Percentiles rank a stretch among this genome's conserved stretches.
These are phyloP conservation scores for Metschnikowia vanudenii DNA, from an alignment of 805 yeast genomes.

Conservation along the genomic window DNA sequence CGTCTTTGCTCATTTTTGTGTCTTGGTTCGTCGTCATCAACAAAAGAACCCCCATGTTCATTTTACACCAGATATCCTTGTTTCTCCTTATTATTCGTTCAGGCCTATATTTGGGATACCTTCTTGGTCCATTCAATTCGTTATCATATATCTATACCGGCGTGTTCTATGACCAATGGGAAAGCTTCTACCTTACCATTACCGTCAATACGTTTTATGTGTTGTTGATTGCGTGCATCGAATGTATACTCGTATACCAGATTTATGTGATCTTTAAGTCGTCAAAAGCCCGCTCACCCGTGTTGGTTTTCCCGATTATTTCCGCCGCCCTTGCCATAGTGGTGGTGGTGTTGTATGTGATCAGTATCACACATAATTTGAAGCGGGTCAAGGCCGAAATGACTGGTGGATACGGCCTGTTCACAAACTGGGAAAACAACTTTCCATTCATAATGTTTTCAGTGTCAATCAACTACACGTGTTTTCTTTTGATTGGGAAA, in stretches of 20 bases:
- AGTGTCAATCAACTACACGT: constrained; percentile 61
- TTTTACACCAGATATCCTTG: constrained; percentile 66
- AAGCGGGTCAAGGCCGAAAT: constrained; percentile 12
- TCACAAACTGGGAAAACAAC: constrained; percentile 43
- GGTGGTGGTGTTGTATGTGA: constrained; percentile 58
- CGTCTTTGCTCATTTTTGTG: constrained; percentile 14
- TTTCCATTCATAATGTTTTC: constrained; percentile 65
- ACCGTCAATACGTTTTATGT: constrained; percentile 63
- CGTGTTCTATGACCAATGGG: constrained; percentile 25
- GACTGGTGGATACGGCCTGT: constrained; percentile 15
- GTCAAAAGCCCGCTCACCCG: constrained; percentile 47
- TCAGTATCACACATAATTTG: constrained; percentile 47
- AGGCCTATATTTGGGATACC: constrained; percentile 53
- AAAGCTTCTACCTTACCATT: constrained; percentile 49
- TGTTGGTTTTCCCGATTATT: constrained; percentile 40
- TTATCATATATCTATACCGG: constrained; percentile 43
- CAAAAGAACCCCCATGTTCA: constrained; percentile 65
- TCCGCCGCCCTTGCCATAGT: constrained; percentile 46
- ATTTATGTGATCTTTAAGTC: constrained; percentile 65
- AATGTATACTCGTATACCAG: constrained; percentile 69
- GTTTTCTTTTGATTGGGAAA: constrained; percentile 61
- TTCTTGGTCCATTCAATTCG: constrained; percentile 52
- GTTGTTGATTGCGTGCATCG: constrained; percentile 58
- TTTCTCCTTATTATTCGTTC: constrained; percentile 58
- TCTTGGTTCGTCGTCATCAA: constrained; percentile 33